Percentiles rank a stretch among this genome's conserved stretches.
Conservation (phyloP, 2,329 filamentous ascomycete species). For the Alternaria burnsii region DNA sequence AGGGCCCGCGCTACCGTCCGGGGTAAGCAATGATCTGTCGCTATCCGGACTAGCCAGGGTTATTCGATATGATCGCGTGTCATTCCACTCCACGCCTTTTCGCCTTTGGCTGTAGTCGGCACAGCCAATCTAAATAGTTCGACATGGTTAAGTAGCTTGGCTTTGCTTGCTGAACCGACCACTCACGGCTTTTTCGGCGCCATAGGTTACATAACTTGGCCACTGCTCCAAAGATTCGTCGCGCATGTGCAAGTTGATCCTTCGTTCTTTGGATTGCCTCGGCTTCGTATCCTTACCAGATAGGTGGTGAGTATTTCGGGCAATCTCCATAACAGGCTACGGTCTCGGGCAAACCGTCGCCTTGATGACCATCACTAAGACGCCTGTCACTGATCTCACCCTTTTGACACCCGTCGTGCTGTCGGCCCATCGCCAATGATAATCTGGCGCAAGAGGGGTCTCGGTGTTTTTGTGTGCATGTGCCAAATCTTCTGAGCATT, state of each 20-base stretch:
- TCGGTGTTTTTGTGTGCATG: conserved; percentile 32
- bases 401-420: conserved; percentile 27
- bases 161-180: conserved; percentile 14
- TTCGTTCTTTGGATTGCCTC: conserved; percentile 26
- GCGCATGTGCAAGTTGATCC: conserved; percentile 33
- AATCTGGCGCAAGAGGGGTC: conserved; percentile 26
- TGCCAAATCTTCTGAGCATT: conserved; percentile 32
- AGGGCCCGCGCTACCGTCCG: conserved; percentile 10
- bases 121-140: conserved; percentile 17
- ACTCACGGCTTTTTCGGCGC: conserved; percentile 20
- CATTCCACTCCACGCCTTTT: conserved; percentile 1
- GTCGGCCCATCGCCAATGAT: conserved; percentile 29
- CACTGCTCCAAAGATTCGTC: conserved; percentile 8
- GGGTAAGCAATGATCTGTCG: conserved; percentile 14
- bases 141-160: conserved; percentile 14
- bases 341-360: conserved; percentile 27
- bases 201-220: conserved; percentile 10
- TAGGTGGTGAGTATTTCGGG: conserved; percentile 46
- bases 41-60: conserved; percentile 15
- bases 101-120: conserved; percentile 14
- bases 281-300: conserved; percentile 24
- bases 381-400: conserved; percentile 38
- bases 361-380: conserved; percentile 12
- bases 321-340: conserved; percentile 38
- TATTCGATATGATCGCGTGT: conserved; percentile 16